These are phyloP conservation scores for Alternaria postmessia DNA, from an alignment of 2,329 filamentous ascomycete species.

Conservation along the genomic window DNA sequence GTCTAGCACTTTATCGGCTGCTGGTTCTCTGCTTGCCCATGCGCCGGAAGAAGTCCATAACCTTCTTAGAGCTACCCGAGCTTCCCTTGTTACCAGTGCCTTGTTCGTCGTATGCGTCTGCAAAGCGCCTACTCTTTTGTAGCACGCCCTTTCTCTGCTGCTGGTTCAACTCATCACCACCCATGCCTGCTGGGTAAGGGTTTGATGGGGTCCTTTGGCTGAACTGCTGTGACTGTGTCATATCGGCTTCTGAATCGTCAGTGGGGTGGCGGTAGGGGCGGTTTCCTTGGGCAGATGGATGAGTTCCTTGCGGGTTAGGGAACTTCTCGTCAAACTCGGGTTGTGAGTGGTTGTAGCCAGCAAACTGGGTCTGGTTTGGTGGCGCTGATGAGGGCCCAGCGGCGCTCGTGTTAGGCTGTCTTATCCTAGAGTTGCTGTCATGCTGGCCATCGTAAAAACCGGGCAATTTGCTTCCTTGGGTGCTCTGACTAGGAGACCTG, in stretches of 20 bases:
- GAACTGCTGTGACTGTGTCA: constrained; percentile 33
- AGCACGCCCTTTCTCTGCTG: constrained; percentile 62
- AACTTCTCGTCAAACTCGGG: constrained; percentile 49
- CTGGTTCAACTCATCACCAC: constrained; percentile 32
- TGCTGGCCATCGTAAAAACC: constrained; percentile 54
- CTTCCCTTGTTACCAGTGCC: constrained; percentile 40
- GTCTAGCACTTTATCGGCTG: constrained; percentile 12
- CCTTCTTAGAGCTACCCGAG: constrained; percentile 80
- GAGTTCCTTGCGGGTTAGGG: constrained; percentile 42
- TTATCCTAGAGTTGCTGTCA: constrained; percentile 39
- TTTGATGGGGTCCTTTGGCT: constrained; percentile 20
- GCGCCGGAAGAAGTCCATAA: constrained; percentile 98
- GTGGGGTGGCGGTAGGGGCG: constrained; percentile 40
- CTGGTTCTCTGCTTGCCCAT: constrained; percentile 73
- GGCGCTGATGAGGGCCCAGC: constrained; percentile 47
- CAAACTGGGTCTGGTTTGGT: constrained; percentile 49
- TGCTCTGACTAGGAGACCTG: constrained; percentile 56
- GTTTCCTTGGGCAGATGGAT: constrained; percentile 36
- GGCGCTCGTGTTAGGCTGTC: constrained; percentile 25
- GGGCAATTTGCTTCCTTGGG: constrained; percentile 54
- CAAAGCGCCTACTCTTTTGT: constrained; percentile 87
- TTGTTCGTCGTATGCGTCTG: constrained; percentile 80
- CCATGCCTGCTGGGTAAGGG: constrained; percentile 54
- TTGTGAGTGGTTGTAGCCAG: constrained; percentile 29
- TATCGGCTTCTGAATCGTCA: constrained; percentile 49